Evolutionary conservation across 371 early-diverging fungal species (phyloP).

Genomic region (Fennellomyces sp.): DNA sequence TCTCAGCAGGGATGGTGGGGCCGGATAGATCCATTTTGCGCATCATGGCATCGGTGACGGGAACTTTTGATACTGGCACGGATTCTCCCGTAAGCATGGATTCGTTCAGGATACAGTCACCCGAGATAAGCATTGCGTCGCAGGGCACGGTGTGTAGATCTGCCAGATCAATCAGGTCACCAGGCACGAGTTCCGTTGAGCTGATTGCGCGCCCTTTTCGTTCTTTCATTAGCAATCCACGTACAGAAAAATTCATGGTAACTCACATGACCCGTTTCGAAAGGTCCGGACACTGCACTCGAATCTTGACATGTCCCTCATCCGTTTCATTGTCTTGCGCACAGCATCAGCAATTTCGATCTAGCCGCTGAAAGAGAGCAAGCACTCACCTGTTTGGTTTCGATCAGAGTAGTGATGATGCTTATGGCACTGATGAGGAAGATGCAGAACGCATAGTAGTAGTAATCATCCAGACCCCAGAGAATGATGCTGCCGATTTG

Average conservation of each 20-base stretch:
- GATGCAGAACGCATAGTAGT: slow-evolving; percentile 94
- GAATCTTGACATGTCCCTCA: slow-evolving; percentile 88
- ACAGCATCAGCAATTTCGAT: not conserved
- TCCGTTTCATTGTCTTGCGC: slow-evolving; percentile 77
- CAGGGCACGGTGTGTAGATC: slow-evolving; percentile 82
- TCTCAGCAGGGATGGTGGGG: slow-evolving; percentile 69
- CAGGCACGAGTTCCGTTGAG: slow-evolving; percentile 95
- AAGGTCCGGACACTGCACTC: slow-evolving; percentile 79
- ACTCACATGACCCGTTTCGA: slow-evolving; percentile 70
- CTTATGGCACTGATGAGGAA: slow-evolving; percentile 82
- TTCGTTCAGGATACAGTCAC: slow-evolving; percentile 98
- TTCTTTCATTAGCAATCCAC: not conserved
- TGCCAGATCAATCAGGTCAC: slow-evolving; percentile 91
- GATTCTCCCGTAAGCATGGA: slow-evolving; percentile 97
- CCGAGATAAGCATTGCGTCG: slow-evolving; percentile 94
- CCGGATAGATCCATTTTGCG: slow-evolving; percentile 73
- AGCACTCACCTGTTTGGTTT: slow-evolving; percentile 85
- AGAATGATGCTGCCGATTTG: slow-evolving; percentile 89
- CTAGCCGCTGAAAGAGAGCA: not conserved
- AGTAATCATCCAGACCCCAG: slow-evolving; percentile 95
- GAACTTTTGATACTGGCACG: slow-evolving; percentile 79
- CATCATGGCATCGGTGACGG: slow-evolving; percentile 72
- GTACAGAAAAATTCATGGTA: not conserved
- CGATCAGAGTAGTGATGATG: slow-evolving; percentile 78
- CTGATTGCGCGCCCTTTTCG: slow-evolving; percentile 52